Conservation (phyloP, 176 grass and related monocot genomes). For the Aegilops bicornis region DNA sequence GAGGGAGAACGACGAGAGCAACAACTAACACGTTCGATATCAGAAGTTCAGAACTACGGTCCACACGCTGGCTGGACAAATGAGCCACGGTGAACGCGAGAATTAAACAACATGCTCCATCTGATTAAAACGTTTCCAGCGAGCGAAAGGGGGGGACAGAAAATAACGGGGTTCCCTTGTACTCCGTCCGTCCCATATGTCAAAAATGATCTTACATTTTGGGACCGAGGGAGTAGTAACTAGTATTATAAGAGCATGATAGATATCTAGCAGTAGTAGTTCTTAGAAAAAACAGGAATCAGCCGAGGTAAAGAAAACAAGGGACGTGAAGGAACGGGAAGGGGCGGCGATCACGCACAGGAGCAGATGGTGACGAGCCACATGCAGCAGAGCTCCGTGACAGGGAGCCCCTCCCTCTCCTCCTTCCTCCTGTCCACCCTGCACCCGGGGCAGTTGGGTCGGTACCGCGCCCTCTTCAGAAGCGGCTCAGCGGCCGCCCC, state of each 20-base stretch:
- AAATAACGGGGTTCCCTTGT: neutral
- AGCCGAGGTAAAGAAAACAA: neutral
- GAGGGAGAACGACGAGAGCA: neutral
- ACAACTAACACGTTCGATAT: neutral
- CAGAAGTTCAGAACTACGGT: neutral
- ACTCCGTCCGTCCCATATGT: too few species aligned
- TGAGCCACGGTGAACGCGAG: neutral
- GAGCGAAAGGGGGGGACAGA: neutral
- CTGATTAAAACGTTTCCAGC: neutral
- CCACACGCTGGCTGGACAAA: neutral
- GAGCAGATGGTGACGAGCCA: conserved; percentile 57
- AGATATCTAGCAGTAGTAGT: neutral
- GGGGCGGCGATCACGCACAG: conserved; percentile 20
- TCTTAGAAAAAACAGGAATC: neutral
- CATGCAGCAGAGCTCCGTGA: conserved; percentile 43
- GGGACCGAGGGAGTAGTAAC: too few species aligned
- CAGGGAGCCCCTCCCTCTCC: conserved; percentile 29
- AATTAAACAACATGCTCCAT: neutral
- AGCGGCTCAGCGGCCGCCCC: conserved; percentile 2
- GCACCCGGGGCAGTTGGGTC: conserved; percentile 47
- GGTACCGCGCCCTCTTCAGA: conserved; percentile 21
- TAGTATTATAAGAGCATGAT: neutral
- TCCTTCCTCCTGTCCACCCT: conserved; percentile 40
- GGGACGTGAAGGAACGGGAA: neutral
- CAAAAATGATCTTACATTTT: too few species aligned